Percentiles rank a stretch among this genome's conserved stretches.
These are phyloP conservation scores for Calvatia gigantea DNA, from an alignment of 768 basidiomycete species.

Conservation along the genomic window DNA sequence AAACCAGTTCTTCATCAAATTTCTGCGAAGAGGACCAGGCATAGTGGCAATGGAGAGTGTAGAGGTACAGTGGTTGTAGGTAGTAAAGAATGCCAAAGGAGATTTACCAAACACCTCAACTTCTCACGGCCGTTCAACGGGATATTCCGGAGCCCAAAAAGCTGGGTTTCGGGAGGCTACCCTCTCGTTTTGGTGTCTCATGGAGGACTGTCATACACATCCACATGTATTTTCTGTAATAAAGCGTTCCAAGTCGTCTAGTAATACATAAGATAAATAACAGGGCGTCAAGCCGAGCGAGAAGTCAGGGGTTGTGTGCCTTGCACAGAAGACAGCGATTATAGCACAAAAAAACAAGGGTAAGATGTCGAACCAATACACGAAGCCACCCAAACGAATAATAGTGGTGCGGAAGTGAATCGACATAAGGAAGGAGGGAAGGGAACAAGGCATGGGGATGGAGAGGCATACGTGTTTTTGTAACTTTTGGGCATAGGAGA, in stretches of 20 bases:
- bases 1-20: slow-evolving; percentile 64
- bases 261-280: slow-evolving; percentile 26
- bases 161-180: too few relatives aligned
- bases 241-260: slow-evolving; percentile 17
- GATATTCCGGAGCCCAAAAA: slow-evolving; percentile 32
- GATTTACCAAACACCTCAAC: slow-evolving; percentile 13
- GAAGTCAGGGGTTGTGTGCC: slow-evolving; percentile 18
- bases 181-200: too few relatives aligned
- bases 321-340: slow-evolving; percentile 6
- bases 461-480: slow-evolving; percentile 1
- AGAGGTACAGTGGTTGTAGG: slow-evolving; percentile 7
- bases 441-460: background rate
- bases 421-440: slow-evolving; percentile 12
- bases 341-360: slow-evolving; percentile 3
- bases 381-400: background rate
- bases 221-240: background rate
- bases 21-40: slow-evolving; percentile 27
- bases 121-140: slow-evolving; percentile 31
- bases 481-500: slow-evolving; percentile 7
- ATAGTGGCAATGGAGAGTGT: slow-evolving; percentile 18
- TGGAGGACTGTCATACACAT: background rate
- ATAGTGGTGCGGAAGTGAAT: slow-evolving; percentile 1
- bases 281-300: slow-evolving; percentile 28
- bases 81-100: slow-evolving; percentile 4
- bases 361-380: slow-evolving; percentile 1